Evolutionary conservation across 495 filamentous ascomycete species (phyloP).

Genomic region (Saxophila tyrrhenica): DNA sequence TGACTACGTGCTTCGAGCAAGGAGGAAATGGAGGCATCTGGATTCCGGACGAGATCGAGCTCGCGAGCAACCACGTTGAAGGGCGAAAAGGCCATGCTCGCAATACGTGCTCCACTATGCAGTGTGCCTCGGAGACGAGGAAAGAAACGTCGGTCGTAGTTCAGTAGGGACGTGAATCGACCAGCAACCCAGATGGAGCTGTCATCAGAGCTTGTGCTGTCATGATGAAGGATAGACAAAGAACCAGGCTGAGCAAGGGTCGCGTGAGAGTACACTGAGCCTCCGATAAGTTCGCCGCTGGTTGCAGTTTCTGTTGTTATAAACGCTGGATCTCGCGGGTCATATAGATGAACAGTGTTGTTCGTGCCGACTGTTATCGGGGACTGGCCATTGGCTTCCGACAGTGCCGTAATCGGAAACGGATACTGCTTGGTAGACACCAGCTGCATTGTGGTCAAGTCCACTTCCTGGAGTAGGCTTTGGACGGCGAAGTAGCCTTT

Average conservation of each 20-base stretch:
- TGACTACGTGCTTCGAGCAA: constrained; percentile 38
- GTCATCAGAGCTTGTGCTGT: constrained; percentile 34
- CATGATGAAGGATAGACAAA: constrained; percentile 66
- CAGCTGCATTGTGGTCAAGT: constrained; percentile 64
- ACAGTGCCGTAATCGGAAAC: constrained; percentile 74
- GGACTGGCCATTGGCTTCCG: constrained; percentile 56
- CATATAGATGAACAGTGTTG: constrained; percentile 71
- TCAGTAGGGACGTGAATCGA: constrained; percentile 79
- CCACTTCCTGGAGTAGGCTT: constrained; percentile 67
- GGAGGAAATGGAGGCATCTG: constrained; percentile 37
- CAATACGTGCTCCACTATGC: constrained; percentile 72
- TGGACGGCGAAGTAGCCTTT: constrained; percentile 69
- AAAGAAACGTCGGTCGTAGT: constrained; percentile 81
- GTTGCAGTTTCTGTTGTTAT: constrained; percentile 26
- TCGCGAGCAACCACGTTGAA: constrained; percentile 49
- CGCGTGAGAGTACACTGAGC: constrained; percentile 35
- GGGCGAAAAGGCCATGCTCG: constrained; percentile 62
- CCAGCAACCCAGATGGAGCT: constrained; percentile 72
- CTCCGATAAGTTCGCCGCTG: constrained; percentile 31
- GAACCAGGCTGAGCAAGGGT: constrained; percentile 72
- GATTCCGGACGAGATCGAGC: constrained; percentile 42
- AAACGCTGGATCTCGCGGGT: constrained; percentile 45
- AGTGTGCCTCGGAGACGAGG: constrained; percentile 66
- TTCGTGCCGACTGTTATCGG: constrained; percentile 83
- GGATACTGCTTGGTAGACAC: constrained; percentile 64